Base-by-base conservation (phyloP, 306 rosid species). In the peach (Prunus persica) region DNA sequence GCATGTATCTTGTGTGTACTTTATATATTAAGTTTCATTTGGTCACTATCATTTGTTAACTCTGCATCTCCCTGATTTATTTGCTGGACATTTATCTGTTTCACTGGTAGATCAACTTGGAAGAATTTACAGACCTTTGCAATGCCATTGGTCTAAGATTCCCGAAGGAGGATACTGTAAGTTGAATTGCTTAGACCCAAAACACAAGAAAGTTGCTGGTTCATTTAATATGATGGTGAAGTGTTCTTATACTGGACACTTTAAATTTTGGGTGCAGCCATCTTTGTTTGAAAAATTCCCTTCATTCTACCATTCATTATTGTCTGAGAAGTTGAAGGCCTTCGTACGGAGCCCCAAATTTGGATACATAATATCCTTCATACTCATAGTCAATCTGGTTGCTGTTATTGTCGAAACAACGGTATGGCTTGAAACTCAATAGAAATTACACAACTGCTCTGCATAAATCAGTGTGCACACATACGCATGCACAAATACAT, bases 401-500 rank as follows among this genome's bases (percentile, higher is more conserved):
- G 89, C 99, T 41, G 99, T 95, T 82, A 81, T 95, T 67, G 80
- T 88, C 67, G 99, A 95, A 93, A 95, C 99, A 78, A 92, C 96
- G 88, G 99, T 95, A 92, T 68, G 91, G 24, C 83, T 73, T 77
- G 50, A 78, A 77, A 66, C 78, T 32, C 27, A 67, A 51, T 65
- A 47, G 49, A 76, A 65, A 24, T 81, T 60, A 47, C 25, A 45
- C 20, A 30, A 32, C 47, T 80, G 57, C 64, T 51, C 9, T 45
- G 2, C 12, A 8, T 24, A 13, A 60, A 49, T 15, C 54, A 10
- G 43, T 38, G n/a, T 57, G 6, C 11, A 51, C 56, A 7, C 27
- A 56, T 11, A 56, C 27, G 1, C 61, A 24, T 25, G 2, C 32
- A 60, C 28, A 30, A 20, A 19, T 43, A 25, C 18, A 9, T 28